Percentiles rank a stretch among this genome's conserved stretches.
Conservation (phyloP, 768 basidiomycete species). For the Kwoniella sp. region DNA sequence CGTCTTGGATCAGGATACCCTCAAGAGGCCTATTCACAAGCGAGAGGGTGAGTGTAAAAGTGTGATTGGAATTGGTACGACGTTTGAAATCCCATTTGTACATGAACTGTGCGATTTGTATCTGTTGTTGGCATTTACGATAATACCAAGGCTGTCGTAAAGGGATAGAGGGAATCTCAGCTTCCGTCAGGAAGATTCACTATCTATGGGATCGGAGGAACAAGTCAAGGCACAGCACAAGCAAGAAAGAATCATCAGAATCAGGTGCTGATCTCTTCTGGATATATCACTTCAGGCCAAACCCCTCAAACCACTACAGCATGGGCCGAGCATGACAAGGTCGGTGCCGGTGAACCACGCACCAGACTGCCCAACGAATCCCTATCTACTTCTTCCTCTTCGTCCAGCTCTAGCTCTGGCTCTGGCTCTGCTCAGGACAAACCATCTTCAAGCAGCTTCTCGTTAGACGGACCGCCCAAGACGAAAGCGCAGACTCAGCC, state of each 20-base stretch:
- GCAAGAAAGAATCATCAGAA: no score
- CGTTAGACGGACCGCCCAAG: neutral
- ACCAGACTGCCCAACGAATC: neutral
- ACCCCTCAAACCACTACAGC: neutral
- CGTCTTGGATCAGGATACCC: constrained; percentile 31
- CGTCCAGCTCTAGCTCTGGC: neutral
- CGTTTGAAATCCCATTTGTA: no score
- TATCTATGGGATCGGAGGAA: no score
- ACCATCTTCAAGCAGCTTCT: neutral
- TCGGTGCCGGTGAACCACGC: neutral
- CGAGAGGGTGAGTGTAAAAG: constrained; percentile 12
- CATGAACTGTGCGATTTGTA: no score
- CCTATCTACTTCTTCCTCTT: neutral
- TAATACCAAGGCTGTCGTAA: no score
- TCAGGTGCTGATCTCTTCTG: neutral
- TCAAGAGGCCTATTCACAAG: constrained; percentile 37
- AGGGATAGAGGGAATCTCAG: no score
- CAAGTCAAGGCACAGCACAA: neutral
- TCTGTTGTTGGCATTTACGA: no score
- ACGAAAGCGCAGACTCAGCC: constrained; percentile 4
- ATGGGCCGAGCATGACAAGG: neutral
- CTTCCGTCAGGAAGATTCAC: no score
- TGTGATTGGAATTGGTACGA: no score
- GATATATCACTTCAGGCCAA: neutral
- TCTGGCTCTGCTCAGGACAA: neutral